A percentile compares a stretch with the other conserved stretches of the same genome.
These are phyloP conservation scores for Aureobasidium sp. DNA, from an alignment of 2,329 filamentous ascomycete genomes.

Conservation along the genomic window DNA sequence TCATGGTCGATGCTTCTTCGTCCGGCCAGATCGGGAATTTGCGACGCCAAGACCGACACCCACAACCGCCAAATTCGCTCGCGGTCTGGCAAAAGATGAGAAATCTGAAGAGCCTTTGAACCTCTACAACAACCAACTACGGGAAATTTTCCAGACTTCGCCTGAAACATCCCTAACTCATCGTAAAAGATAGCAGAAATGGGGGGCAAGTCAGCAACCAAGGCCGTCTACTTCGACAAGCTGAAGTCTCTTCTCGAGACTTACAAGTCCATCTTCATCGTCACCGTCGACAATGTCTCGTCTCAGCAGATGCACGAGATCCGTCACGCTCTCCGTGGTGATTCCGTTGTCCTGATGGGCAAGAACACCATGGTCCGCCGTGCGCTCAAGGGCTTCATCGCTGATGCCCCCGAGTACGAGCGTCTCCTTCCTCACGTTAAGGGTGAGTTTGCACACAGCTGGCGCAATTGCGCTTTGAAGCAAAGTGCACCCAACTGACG, in stretches of 20 bases:
- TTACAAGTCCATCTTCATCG: constrained; percentile 95
- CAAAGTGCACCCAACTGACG: constrained; percentile 42
- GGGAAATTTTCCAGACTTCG: constrained; percentile 13
- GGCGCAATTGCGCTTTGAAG: constrained; percentile 85
- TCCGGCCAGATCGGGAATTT: background rate
- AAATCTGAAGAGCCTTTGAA: background rate
- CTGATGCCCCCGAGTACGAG: constrained; percentile 93
- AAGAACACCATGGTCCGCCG: constrained; percentile 99
- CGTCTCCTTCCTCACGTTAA: constrained; percentile 91
- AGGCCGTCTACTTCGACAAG: constrained; percentile 99
- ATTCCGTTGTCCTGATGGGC: constrained; percentile 97
- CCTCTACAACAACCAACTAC: constrained; percentile 6
- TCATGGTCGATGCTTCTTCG: constrained; percentile 1
- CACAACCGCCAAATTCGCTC: constrained; percentile 8
- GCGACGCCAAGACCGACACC: constrained; percentile 6
- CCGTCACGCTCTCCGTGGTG: constrained; percentile 76
- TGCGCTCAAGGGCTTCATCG: constrained; percentile 89
- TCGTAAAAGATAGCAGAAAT: constrained; percentile 20
- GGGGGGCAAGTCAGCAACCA: constrained; percentile 71
- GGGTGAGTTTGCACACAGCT: constrained; percentile 38
- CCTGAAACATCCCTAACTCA: constrained; percentile 18
- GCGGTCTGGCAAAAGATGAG: background rate
- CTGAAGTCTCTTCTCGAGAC: constrained; percentile 94
- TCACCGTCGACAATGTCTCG: constrained; percentile 90
- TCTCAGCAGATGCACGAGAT: constrained; percentile 99